Conservation (phyloP, 805 yeast species). For the Zygoascus biomembranicola region DNA sequence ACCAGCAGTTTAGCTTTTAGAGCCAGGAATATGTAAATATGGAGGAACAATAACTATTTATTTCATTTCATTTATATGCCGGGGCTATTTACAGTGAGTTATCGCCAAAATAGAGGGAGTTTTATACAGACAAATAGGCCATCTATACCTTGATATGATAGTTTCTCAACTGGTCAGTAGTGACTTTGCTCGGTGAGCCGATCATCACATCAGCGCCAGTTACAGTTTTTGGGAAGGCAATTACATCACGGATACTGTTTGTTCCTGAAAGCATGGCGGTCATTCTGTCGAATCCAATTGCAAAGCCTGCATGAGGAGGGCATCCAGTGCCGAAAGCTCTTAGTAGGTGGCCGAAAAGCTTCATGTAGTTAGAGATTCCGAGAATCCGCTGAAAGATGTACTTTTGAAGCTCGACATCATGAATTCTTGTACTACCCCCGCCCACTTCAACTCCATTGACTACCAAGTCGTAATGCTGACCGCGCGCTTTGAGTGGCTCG, state of each 20-base stretch:
- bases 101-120: not conserved
- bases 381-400: slow-evolving; percentile 62
- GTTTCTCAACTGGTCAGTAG: slow-evolving; percentile 39
- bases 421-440: slow-evolving; percentile 95
- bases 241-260: slow-evolving; percentile 77
- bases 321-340: slow-evolving; percentile 81
- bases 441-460: slow-evolving; percentile 93
- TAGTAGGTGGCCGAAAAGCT: slow-evolving; percentile 77
- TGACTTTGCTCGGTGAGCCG: slow-evolving; percentile 68
- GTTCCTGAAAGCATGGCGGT: slow-evolving; percentile 84
- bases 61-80: not conserved
- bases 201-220: slow-evolving; percentile 86
- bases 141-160: slow-evolving; percentile 38
- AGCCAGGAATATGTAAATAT: no score
- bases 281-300: slow-evolving; percentile 88
- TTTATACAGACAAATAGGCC: not conserved
- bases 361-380: slow-evolving; percentile 46
- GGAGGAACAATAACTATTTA: no score
- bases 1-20: no score
- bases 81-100: not conserved
- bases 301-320: slow-evolving; percentile 98
- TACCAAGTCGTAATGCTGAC: slow-evolving; percentile 92
- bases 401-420: slow-evolving; percentile 71
- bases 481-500: slow-evolving; percentile 58
- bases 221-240: slow-evolving; percentile 91